phyloP scores from a whole-genome alignment of 148 eudicot genomes.

The Heliosperma pusillum region DNA sequence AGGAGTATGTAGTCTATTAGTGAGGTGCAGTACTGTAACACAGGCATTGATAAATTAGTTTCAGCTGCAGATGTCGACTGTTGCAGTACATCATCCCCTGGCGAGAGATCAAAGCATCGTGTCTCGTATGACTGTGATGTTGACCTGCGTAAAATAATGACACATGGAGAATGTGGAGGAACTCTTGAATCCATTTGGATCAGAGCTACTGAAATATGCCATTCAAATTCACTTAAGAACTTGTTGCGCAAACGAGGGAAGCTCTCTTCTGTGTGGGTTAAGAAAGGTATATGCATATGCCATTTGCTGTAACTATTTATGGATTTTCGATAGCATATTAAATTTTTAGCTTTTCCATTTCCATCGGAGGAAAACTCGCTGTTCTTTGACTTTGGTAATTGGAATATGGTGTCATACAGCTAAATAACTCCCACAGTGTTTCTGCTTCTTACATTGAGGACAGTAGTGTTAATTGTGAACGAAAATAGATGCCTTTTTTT shows the following conservation, averaged over 20 bases:
- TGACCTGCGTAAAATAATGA: conserved; percentile 38
- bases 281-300: conserved; percentile 48
- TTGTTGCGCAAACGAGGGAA: conserved; percentile 72
- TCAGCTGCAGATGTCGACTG: conserved; percentile 68
- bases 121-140: conserved; percentile 45
- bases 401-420: no score
- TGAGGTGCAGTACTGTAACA: not conserved
- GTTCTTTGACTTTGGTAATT: no score
- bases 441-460: not conserved
- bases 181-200: conserved; percentile 67
- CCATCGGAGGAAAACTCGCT: no score
- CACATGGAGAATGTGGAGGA: conserved; percentile 39
- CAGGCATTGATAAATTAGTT: conserved; percentile 3
- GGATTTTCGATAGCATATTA: not conserved
- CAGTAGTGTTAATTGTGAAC: not conserved
- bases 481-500: not conserved
- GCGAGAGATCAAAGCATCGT: conserved; percentile 65
- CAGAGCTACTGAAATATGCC: conserved; percentile 59
- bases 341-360: no score
- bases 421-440: not conserved
- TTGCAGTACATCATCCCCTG: conserved; percentile 68
- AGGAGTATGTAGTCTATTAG: not conserved
- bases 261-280: conserved; percentile 62
- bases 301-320: not conserved
- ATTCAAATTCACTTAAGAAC: conserved; percentile 58